Evolutionary conservation across 345 rosid genomes (phyloP), one percentile per base, ranked within the genome.

Genomic region (Syzygium grande): DNA sequence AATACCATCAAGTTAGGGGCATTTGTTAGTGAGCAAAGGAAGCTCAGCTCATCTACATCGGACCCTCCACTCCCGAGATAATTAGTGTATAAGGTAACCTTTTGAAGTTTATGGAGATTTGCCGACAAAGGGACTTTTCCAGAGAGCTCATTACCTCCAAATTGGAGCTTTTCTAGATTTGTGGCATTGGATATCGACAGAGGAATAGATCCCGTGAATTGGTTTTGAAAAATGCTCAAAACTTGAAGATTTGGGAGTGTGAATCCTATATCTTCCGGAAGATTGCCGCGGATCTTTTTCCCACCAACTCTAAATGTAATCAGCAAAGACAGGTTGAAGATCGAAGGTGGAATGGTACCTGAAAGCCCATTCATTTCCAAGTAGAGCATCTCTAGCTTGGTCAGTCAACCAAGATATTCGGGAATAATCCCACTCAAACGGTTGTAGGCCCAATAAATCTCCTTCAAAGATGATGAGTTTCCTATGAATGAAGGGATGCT

Each of bases 281-380:
- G 87, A 25, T 15, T 85, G 19, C 93, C 91, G 10, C 13, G 23
- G 16, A 92, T 56, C 23, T 1, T 8, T 54, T 90, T 93, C 0
- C 0, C 1, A 4, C 46, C 5, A 1, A 90, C 6, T 4, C 65
- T n/a, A 0, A 93, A 23, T 3, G 0, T 5, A 16, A 14, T 14
- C 23, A 89, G 1, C 2, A 87, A 87, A 30, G 92, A 88, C 14
- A 89, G 84, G 86, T 92, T 93, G 89, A 73, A 91, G 2, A 92
- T 7, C 1, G 89, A 87, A 1, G 89, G 85, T 13, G 92, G 92
- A 30, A 93, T 87, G 10, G 34, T 34, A 54, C 90, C 92, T 0
- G 87, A 89, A 27, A 90, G 49, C 30, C 34, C 59, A 25, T 91
- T 89, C 4, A 21, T 0, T 43, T 9, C 17, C 52, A 80, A 51